These are phyloP conservation scores for Cryphonectria radicalis DNA, from an alignment of 2,329 filamentous ascomycete genomes.

Conservation along the genomic window DNA sequence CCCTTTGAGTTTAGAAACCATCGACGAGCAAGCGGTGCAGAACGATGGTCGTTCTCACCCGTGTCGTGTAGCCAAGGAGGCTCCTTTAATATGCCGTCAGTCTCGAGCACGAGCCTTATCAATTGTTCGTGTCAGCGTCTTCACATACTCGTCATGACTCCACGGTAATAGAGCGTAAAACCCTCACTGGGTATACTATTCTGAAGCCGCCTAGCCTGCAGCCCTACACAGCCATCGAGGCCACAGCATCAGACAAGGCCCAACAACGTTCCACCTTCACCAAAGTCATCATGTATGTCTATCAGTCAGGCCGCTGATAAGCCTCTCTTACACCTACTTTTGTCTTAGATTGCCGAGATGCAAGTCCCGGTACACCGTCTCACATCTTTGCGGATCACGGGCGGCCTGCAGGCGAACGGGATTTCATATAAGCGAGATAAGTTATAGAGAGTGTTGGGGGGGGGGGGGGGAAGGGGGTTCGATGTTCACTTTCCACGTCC, in stretches of 20 bases:
- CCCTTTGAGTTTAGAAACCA: background rate
- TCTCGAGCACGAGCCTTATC: too few species aligned
- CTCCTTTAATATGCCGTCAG: background rate
- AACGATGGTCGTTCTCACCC: constrained; percentile 19
- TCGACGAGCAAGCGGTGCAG: constrained; percentile 10
- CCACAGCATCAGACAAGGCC: background rate
- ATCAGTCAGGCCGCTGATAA: constrained; percentile 8
- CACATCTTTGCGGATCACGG: constrained; percentile 15
- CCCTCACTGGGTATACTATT: background rate
- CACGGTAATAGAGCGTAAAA: background rate
- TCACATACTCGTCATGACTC: background rate
- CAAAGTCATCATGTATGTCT: background rate
- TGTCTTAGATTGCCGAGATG: constrained; percentile 31
- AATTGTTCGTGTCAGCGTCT: too few species aligned
- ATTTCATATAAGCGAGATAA: constrained; percentile 22
- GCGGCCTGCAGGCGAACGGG: background rate
- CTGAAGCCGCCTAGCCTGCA: background rate
- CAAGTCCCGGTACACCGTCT: constrained; percentile 12
- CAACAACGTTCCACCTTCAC: background rate
- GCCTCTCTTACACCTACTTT: background rate
- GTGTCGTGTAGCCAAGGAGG: constrained; percentile 27
- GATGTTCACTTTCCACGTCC: background rate
- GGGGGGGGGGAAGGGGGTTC: too few species aligned
- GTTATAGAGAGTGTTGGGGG: too few species aligned
- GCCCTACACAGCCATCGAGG: background rate